Percentiles rank a stretch among this genome's conserved stretches.
Evolutionary conservation across 148 eudicot species (phyloP).

Genomic region (Rheum nobile): DNA sequence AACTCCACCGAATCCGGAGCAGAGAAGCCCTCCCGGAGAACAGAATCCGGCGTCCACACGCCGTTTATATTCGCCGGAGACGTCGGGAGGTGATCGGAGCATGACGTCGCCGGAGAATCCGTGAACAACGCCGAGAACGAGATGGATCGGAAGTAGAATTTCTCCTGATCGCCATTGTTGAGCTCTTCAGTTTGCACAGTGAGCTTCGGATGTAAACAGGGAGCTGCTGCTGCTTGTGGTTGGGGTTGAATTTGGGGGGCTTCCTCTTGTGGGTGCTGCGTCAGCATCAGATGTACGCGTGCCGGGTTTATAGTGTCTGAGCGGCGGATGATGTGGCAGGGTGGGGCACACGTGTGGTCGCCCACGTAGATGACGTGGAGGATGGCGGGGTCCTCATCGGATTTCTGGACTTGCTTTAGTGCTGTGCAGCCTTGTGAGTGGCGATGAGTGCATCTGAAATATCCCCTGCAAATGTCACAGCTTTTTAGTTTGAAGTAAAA

Average conservation of each 20-base stretch:
- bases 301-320: neutral
- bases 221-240: too few species aligned
- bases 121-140: neutral
- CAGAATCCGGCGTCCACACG: neutral
- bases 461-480: conserved; percentile 21
- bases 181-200: neutral
- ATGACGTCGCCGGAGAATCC: neutral
- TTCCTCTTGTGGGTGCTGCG: neutral
- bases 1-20: neutral
- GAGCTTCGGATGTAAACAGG: too few species aligned
- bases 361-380: conserved; percentile 74
- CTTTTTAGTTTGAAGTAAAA: too few species aligned
- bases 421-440: conserved; percentile 48
- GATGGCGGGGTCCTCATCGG: conserved; percentile 58
- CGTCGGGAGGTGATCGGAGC: neutral
- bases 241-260: too few species aligned
- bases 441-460: conserved; percentile 88
- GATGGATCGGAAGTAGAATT: too few species aligned
- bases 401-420: conserved; percentile 74
- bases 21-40: neutral
- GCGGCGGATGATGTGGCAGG: neutral
- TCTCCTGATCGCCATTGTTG: neutral
- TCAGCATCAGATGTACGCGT: neutral
- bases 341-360: conserved; percentile 43
- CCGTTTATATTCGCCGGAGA: neutral